Evolutionary conservation across 768 basidiomycete genomes (phyloP).

Genomic region (Tulasnella sp.): DNA sequence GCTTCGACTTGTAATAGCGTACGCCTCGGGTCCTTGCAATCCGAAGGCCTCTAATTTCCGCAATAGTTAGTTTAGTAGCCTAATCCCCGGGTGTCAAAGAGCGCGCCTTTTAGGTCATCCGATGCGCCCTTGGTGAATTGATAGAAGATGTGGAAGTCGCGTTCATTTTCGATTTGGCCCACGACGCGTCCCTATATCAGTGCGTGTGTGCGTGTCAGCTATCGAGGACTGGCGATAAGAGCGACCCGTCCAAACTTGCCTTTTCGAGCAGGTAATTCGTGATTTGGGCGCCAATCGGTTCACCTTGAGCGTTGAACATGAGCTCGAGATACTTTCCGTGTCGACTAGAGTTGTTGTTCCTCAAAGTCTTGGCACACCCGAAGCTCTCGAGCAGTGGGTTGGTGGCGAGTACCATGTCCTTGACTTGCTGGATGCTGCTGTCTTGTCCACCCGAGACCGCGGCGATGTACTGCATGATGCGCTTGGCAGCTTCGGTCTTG

Average conservation of each 20-base stretch:
- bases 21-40: conserved; percentile 91
- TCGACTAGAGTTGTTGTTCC: conserved; percentile 98
- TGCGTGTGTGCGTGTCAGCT: not conserved
- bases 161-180: conserved; percentile 92
- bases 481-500: conserved; percentile 98
- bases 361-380: conserved; percentile 96
- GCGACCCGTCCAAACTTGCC: not conserved
- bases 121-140: conserved; percentile 97
- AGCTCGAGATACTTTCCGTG: conserved; percentile 99
- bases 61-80: not conserved
- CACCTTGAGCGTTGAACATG: conserved; percentile 92
- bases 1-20: conserved; percentile 88
- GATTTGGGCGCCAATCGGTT: conserved; percentile 95
- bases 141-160: conserved; percentile 99
- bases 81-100: not conserved
- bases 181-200: conserved; percentile 76
- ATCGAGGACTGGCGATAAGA: not conserved
- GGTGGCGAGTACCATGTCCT: conserved; percentile 99
- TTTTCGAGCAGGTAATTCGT: conserved; percentile 93
- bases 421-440: conserved; percentile 92
- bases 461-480: conserved; percentile 99
- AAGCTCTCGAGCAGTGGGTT: conserved; percentile 97
- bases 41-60: conserved; percentile 75
- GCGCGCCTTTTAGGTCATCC: conserved; percentile 78
- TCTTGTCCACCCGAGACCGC: conserved; percentile 88